Evolutionary conservation across 2,329 filamentous ascomycete genomes (phyloP).

Genomic region (Pseudocercospora eumusae): DNA sequence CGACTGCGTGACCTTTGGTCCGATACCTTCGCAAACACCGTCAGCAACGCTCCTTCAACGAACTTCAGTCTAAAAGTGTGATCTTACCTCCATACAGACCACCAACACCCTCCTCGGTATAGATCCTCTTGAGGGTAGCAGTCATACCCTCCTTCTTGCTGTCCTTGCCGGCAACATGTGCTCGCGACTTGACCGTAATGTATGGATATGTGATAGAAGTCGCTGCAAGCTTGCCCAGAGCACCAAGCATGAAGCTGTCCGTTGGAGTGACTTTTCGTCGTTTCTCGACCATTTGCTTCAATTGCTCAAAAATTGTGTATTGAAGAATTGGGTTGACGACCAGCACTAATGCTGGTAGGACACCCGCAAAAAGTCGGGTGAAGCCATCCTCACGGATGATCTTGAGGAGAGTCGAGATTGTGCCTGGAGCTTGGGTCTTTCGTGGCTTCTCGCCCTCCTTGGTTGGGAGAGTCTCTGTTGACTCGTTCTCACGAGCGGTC

Average conservation of each 20-base stretch:
- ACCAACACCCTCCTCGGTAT: constrained; percentile 84
- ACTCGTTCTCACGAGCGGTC: constrained; percentile 78
- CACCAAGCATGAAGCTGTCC: constrained; percentile 87
- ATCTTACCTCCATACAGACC: constrained; percentile 85
- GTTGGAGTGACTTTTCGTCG: constrained; percentile 75
- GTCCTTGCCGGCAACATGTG: constrained; percentile 82
- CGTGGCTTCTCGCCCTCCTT: constrained; percentile 44
- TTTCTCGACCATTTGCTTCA: constrained; percentile 88
- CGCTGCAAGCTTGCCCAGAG: constrained; percentile 89
- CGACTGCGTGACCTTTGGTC: constrained; percentile 93
- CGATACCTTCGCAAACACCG: constrained; percentile 66
- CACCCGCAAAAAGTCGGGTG: constrained; percentile 82
- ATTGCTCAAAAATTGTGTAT: constrained; percentile 97
- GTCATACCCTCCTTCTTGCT: constrained; percentile 79
- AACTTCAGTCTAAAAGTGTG: background rate
- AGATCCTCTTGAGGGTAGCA: constrained; percentile 73
- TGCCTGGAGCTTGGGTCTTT: constrained; percentile 64
- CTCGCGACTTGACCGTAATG: constrained; percentile 96
- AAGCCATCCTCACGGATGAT: constrained; percentile 83
- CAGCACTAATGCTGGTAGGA: constrained; percentile 86
- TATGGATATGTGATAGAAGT: constrained; percentile 96
- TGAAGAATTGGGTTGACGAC: constrained; percentile 98
- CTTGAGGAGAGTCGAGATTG: constrained; percentile 76
- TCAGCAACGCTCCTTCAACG: constrained; percentile 10
- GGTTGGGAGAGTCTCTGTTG: constrained; percentile 41